phyloP scores from a whole-genome alignment of 208 protist species.

The Acanthamoeba sp. region DNA sequence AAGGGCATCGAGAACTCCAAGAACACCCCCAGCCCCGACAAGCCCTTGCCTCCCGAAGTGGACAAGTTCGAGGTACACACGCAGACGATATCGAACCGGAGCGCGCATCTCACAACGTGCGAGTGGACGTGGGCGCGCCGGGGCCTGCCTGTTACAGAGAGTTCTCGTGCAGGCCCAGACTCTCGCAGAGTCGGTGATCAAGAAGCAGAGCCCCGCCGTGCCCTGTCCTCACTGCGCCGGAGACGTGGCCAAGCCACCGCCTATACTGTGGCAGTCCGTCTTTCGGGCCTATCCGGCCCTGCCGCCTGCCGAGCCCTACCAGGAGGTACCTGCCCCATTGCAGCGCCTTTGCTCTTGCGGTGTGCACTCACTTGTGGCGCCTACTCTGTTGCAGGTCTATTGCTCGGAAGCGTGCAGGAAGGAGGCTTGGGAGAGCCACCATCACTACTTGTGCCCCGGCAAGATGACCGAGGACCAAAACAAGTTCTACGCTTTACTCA shows the following conservation, averaged over 20 bases:
- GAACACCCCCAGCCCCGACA: background rate
- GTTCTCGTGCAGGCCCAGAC: background rate
- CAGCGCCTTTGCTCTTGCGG: too few species aligned
- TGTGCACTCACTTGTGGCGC: background rate
- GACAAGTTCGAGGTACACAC: background rate
- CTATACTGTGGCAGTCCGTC: conserved; percentile 3
- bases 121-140: too few species aligned
- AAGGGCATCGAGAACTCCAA: conserved; percentile 5
- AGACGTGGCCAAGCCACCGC: background rate
- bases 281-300: conserved; percentile 2
- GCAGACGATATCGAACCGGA: too few species aligned
- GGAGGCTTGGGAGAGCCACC: conserved; percentile 40
- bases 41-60: background rate
- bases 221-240: conserved; percentile 22
- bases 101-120: too few species aligned
- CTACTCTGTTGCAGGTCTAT: background rate
- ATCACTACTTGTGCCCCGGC: background rate
- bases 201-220: background rate
- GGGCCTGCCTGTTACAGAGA: background rate
- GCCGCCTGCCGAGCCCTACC: background rate
- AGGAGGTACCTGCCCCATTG: background rate
- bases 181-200: background rate
- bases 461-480: background rate
- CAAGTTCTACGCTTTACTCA: background rate
- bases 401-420: conserved; percentile 23